Evolutionary conservation across 1,284 basidiomycete species (phyloP).

Genomic region (Afroboletus lepidellus): DNA sequence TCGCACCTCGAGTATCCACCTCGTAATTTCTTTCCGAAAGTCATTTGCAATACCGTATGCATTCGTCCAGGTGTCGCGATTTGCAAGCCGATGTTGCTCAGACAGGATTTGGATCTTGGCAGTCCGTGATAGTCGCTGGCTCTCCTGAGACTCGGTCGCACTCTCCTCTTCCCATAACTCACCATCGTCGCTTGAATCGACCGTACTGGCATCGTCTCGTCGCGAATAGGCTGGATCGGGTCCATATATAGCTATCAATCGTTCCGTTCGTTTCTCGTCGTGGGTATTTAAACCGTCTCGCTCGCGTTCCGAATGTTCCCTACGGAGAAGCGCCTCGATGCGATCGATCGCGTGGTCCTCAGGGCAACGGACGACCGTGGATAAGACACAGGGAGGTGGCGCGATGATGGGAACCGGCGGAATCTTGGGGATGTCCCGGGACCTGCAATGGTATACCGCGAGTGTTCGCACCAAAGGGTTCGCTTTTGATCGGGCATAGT

Average conservation of each 20-base stretch:
- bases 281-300: slow-evolving; percentile 32
- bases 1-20: slow-evolving; percentile 46
- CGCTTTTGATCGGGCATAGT: slow-evolving; percentile 24
- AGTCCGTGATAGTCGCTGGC: not conserved
- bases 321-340: slow-evolving; percentile 39
- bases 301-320: slow-evolving; percentile 40
- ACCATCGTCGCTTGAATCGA: slow-evolving; percentile 14
- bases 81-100: not conserved
- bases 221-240: slow-evolving; percentile 2
- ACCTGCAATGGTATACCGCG: slow-evolving; percentile 4
- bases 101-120: not conserved
- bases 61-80: slow-evolving; percentile 14
- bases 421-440: slow-evolving; percentile 10
- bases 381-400: slow-evolving; percentile 41
- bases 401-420: slow-evolving; percentile 50
- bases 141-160: slow-evolving; percentile 8
- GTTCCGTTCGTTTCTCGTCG: slow-evolving; percentile 13
- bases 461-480: slow-evolving; percentile 29
- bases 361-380: slow-evolving; percentile 30
- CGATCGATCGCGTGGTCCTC: slow-evolving; percentile 46
- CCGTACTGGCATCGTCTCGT: slow-evolving; percentile 9
- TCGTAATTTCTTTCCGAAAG: slow-evolving; percentile 35
- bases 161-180: slow-evolving; percentile 25
- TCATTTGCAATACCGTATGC: slow-evolving; percentile 29
- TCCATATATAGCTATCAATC: not conserved